These are phyloP conservation scores for Leucosporidium scottii DNA, from an alignment of 768 basidiomycete genomes.

Conservation along the genomic window DNA sequence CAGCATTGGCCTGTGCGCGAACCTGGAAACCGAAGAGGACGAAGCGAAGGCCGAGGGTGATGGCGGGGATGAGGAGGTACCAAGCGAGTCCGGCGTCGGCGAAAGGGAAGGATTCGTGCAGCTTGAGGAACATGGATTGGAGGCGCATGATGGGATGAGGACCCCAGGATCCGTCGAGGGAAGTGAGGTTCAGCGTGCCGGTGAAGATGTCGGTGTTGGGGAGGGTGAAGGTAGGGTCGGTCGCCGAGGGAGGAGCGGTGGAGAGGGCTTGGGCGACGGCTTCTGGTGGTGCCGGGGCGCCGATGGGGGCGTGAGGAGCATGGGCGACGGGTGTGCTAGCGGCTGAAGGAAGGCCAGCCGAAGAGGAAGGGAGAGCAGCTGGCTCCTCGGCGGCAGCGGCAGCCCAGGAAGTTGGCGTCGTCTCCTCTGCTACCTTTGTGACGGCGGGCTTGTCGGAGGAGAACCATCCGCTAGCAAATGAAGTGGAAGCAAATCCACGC, in stretches of 20 bases:
- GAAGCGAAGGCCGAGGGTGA: constrained; percentile 57
- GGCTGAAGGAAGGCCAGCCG: too few relatives aligned
- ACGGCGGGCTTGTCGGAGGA: too few relatives aligned
- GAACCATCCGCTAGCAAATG: too few relatives aligned
- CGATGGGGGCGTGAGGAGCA: background rate
- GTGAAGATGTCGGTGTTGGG: constrained; percentile 27
- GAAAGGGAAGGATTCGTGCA: constrained; percentile 32
- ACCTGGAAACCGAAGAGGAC: constrained; percentile 58
- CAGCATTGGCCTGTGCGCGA: constrained; percentile 53
- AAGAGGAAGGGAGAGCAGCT: too few relatives aligned
- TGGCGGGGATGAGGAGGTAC: constrained; percentile 71
- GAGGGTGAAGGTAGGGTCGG: background rate
- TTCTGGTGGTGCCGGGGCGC: background rate
- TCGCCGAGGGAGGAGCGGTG: background rate
- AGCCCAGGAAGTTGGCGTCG: too few relatives aligned
- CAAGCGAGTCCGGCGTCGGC: constrained; percentile 59
- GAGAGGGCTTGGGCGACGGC: background rate
- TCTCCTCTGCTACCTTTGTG: too few relatives aligned
- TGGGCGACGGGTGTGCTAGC: background rate
- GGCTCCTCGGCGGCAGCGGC: too few relatives aligned
- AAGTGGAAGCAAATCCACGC: too few relatives aligned
- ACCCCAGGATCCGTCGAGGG: constrained; percentile 29
- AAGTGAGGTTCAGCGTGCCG: constrained; percentile 28
- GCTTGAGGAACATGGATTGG: constrained; percentile 31
- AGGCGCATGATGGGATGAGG: constrained; percentile 34